Conservation (phyloP, 2,329 filamentous ascomycete species). For the Aspergillus calidoustus region DNA sequence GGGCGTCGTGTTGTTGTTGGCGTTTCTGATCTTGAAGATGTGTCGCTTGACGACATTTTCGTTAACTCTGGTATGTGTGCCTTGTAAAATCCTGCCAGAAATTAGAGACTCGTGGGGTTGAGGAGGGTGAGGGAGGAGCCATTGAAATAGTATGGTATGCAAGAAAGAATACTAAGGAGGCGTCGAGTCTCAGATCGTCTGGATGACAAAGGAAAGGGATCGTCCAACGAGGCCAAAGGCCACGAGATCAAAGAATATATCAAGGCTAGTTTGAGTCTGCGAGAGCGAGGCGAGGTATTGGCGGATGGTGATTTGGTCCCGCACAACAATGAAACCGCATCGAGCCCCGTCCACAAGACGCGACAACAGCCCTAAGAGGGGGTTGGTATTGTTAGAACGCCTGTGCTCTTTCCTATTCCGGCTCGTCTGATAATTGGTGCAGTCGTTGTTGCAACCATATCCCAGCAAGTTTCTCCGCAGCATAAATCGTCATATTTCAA, state of each 20-base stretch:
- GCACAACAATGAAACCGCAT: not conserved
- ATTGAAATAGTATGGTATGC: not conserved
- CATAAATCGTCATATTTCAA: not conserved
- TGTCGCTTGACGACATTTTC: not conserved
- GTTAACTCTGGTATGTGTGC: not conserved
- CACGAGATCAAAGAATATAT: not conserved
- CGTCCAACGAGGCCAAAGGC: not conserved
- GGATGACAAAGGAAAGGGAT: not conserved
- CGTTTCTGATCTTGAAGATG: not conserved
- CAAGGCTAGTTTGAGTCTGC: not conserved
- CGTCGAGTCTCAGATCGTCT: not conserved
- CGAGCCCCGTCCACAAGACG: not conserved
- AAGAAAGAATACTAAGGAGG: conserved; percentile 1
- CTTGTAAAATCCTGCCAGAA: not conserved
- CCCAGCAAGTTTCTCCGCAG: not conserved
- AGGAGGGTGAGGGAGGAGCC: not conserved
- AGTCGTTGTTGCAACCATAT: not conserved
- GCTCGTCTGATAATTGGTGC: not conserved
- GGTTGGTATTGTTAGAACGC: not conserved
- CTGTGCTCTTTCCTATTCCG: not conserved
- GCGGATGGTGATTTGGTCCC: not conserved
- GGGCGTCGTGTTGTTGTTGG: not conserved
- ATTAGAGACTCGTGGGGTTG: not conserved
- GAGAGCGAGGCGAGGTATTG: not conserved
- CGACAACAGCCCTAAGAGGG: not conserved